Percentiles rank a stretch among this genome's conserved stretches.
These are phyloP conservation scores for Melaleuca alternifolia DNA, from an alignment of 345 rosid species.

Conservation along the genomic window DNA sequence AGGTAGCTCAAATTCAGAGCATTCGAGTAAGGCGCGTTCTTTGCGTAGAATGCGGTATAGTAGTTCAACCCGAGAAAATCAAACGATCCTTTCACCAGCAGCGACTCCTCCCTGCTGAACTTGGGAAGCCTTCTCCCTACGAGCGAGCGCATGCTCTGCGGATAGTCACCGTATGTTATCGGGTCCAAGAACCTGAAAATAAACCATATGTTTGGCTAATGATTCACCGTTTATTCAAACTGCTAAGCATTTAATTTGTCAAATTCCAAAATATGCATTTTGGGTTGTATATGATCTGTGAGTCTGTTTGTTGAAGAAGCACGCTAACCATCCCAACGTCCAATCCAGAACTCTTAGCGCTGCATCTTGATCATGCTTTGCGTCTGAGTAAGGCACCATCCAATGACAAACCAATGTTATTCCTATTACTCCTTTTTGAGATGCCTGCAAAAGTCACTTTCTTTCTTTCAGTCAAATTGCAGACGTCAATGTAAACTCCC, in stretches of 20 bases:
- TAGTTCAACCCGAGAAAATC: conserved; percentile 14
- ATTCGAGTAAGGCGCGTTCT: not conserved
- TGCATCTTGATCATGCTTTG: not conserved
- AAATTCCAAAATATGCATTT: no score
- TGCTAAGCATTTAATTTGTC: no score
- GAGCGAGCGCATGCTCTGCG: conserved; percentile 2
- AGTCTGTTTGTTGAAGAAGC: no score
- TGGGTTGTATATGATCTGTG: no score
- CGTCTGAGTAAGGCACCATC: not conserved
- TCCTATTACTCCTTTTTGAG: no score
- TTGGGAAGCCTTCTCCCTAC: conserved; percentile 2
- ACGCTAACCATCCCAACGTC: conserved; percentile 3
- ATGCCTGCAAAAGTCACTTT: no score
- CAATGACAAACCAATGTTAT: not conserved
- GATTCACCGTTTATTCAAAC: no score
- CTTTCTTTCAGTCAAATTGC: no score
- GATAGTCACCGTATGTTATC: conserved; percentile 2
- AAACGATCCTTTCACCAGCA: conserved; percentile 1
- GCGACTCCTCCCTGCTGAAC: conserved; percentile 3
- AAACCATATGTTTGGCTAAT: no score
- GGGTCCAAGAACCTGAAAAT: conserved; percentile 7
- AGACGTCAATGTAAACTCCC: no score
- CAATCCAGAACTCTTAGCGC: not conserved
- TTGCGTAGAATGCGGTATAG: conserved; percentile 3
- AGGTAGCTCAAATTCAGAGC: not conserved